phyloP scores from a whole-genome alignment of 129 eudicot genomes.

The Logfia minima region DNA sequence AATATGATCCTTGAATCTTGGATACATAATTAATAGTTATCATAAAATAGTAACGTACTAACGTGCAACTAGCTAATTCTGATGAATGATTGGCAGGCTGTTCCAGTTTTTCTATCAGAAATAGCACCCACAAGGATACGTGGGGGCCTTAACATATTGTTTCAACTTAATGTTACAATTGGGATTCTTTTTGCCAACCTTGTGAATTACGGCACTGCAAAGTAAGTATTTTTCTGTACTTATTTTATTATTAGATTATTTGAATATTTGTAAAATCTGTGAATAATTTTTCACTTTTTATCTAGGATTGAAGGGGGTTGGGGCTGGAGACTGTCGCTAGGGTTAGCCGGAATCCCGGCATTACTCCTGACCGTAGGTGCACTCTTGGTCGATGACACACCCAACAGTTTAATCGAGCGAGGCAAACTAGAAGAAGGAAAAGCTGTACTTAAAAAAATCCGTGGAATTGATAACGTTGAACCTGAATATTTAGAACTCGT shows the following conservation, averaged over 20 bases:
- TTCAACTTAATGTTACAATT: slow-evolving; percentile 86
- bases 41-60: too few relatives aligned
- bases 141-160: slow-evolving; percentile 85
- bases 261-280: not conserved
- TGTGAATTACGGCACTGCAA: slow-evolving; percentile 77
- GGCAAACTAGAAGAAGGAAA: slow-evolving; percentile 90
- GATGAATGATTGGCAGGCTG: slow-evolving; percentile 55
- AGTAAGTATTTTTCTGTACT: slow-evolving; percentile 43
- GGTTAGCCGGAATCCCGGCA: slow-evolving; percentile 92
- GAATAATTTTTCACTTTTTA: not conserved
- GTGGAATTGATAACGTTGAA: slow-evolving; percentile 79
- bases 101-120: slow-evolving; percentile 88
- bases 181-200: slow-evolving; percentile 94
- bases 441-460: slow-evolving; percentile 62
- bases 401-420: slow-evolving; percentile 88
- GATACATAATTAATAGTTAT: not conserved
- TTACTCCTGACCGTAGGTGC: slow-evolving; percentile 69
- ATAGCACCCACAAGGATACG: slow-evolving; percentile 95
- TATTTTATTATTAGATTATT: not conserved
- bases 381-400: slow-evolving; percentile 77
- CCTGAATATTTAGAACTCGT: slow-evolving; percentile 85
- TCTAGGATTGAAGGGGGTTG: slow-evolving; percentile 74
- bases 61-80: not conserved
- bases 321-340: slow-evolving; percentile 96
- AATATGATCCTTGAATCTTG: not conserved